Evolutionary conservation across 257 asterid species (phyloP).

Genomic region (Prunella vulgaris): DNA sequence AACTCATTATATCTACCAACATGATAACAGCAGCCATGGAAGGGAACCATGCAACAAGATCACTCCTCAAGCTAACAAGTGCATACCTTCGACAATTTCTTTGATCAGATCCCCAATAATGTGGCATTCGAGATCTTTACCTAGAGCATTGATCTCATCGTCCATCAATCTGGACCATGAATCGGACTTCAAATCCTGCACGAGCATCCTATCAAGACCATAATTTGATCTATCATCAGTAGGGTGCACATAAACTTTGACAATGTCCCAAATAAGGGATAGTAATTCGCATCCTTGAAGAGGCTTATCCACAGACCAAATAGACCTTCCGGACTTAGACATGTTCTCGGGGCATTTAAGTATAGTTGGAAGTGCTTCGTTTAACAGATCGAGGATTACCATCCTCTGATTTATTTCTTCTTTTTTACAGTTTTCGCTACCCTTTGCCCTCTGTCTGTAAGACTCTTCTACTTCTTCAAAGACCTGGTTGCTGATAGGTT

Average conservation of each 20-base stretch:
- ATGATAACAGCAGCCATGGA: neutral
- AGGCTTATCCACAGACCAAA: constrained; percentile 35
- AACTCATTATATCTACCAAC: neutral
- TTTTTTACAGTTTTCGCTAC: constrained; percentile 37
- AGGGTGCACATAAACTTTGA: constrained; percentile 39
- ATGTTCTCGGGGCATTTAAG: constrained; percentile 38
- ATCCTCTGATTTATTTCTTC: constrained; percentile 45
- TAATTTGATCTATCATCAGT: constrained; percentile 36
- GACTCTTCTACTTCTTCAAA: constrained; percentile 77
- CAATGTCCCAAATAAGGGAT: constrained; percentile 47
- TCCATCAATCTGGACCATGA: constrained; percentile 52
- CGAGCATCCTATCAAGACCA: constrained; percentile 57
- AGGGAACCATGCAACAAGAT: neutral
- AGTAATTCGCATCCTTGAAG: constrained; percentile 66
- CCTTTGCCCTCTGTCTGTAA: constrained; percentile 38
- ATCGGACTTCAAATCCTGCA: constrained; percentile 48
- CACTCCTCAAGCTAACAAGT: neutral
- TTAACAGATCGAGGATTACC: constrained; percentile 54
- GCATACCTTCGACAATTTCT: constrained; percentile 51
- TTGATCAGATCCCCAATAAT: constrained; percentile 54
- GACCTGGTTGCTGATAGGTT: constrained; percentile 63
- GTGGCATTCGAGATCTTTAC: constrained; percentile 59
- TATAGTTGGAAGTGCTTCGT: constrained; percentile 64
- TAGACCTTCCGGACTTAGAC: constrained; percentile 40
- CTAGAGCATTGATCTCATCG: constrained; percentile 50